Evolutionary conservation across 2,329 filamentous ascomycete genomes (phyloP).

Genomic region (Ceratocystis albifundus): DNA sequence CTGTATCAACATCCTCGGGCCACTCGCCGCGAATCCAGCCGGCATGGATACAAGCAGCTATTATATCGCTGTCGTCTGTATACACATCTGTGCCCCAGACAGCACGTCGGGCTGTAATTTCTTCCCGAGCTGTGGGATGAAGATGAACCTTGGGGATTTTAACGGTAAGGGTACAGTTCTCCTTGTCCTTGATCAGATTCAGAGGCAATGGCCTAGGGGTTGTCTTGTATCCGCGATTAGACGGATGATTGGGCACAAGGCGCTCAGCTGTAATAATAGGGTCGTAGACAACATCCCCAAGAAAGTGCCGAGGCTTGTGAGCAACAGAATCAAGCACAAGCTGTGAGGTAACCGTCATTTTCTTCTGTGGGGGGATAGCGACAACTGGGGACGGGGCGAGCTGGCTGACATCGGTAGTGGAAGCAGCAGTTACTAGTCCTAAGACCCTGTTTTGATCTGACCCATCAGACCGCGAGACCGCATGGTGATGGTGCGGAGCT

Average conservation of each 20-base stretch:
- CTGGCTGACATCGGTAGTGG: conserved; percentile 24
- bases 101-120: conserved; percentile 68
- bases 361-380: conserved; percentile 47
- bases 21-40: conserved; percentile 89
- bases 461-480: conserved; percentile 30
- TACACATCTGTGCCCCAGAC: conserved; percentile 93
- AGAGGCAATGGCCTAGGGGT: conserved; percentile 63
- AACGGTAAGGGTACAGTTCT: conserved; percentile 84
- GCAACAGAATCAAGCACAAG: conserved; percentile 61
- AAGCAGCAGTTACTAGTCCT: not conserved
- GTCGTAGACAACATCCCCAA: conserved; percentile 75
- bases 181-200: conserved; percentile 58
- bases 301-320: conserved; percentile 60
- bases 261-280: conserved; percentile 49
- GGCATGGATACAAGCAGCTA: conserved; percentile 84
- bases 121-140: conserved; percentile 56
- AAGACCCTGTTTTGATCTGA: not conserved
- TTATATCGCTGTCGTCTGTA: conserved; percentile 86
- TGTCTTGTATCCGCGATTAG: conserved; percentile 38
- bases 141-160: conserved; percentile 75
- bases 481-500: conserved; percentile 40
- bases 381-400: conserved; percentile 32
- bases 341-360: conserved; percentile 55
- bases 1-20: conserved; percentile 62
- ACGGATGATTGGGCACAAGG: conserved; percentile 34